These are phyloP conservation scores for barrel medic (Medicago truncatula) DNA, from an alignment of 306 rosid genomes.

Conservation along the genomic window DNA sequence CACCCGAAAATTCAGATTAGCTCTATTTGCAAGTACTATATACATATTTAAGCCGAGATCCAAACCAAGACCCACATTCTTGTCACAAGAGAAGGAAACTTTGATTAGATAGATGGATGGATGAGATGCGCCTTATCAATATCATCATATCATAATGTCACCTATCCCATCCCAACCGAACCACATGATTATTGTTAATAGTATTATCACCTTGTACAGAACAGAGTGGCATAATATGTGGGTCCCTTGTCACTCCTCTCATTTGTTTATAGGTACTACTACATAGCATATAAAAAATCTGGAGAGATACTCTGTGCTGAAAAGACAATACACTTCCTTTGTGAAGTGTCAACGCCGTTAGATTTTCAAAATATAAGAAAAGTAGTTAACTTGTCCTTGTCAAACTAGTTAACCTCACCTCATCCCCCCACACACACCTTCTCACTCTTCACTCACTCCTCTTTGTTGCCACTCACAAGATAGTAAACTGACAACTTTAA, in stretches of 20 bases:
- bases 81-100: not conserved
- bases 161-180: not conserved
- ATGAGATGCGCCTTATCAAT: not conserved
- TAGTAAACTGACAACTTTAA: too few species aligned
- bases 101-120: slow-evolving; percentile 1
- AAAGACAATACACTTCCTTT: not conserved
- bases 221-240: not conserved
- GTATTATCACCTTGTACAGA: not conserved
- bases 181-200: not conserved
- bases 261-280: not conserved
- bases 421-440: too few species aligned
- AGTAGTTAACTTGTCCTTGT: slow-evolving; percentile 5
- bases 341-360: not conserved
- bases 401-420: not conserved
- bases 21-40: too few species aligned
- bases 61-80: too few species aligned
- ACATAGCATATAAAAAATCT: too few species aligned
- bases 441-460: too few species aligned
- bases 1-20: too few species aligned
- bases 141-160: not conserved
- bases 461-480: too few species aligned
- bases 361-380: not conserved
- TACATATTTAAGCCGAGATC: too few species aligned
- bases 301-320: not conserved
- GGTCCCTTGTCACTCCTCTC: not conserved